These are phyloP conservation scores for Rosellinia necatrix DNA, from an alignment of 2,329 filamentous ascomycete genomes.

Conservation along the genomic window DNA sequence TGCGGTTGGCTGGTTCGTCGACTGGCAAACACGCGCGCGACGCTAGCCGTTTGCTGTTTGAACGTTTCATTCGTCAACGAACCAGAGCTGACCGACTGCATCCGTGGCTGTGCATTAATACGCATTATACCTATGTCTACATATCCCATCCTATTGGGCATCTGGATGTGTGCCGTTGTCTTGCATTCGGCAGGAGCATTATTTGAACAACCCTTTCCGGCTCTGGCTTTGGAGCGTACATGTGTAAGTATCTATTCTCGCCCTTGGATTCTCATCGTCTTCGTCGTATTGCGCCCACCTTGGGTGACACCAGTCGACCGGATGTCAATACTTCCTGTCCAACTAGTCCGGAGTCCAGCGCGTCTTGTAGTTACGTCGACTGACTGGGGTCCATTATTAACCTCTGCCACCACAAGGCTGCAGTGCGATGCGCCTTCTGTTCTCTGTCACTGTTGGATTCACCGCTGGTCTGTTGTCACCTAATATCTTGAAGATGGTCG, in stretches of 20 bases:
- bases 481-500: background rate
- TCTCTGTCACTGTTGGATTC: background rate
- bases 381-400: too few species aligned
- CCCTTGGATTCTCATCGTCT: background rate
- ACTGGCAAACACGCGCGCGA: background rate
- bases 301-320: conserved; percentile 7
- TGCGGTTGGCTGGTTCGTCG: conserved; percentile 4
- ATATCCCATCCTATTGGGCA: background rate
- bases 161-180: background rate
- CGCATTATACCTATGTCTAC: background rate
- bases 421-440: background rate
- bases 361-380: background rate
- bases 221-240: background rate
- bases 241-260: background rate
- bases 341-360: background rate
- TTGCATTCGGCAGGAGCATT: background rate
- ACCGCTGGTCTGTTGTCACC: too few species aligned
- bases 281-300: background rate
- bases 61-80: background rate
- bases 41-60: too few species aligned
- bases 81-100: too few species aligned
- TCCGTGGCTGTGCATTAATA: conserved; percentile 13
- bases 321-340: conserved; percentile 10
- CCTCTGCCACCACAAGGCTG: conserved; percentile 5
- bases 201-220: background rate